Evolutionary conservation across 2,329 filamentous ascomycete genomes (phyloP), one percentile per base, ranked within the genome.

Genomic region (Furcasterigmium sp.): DNA sequence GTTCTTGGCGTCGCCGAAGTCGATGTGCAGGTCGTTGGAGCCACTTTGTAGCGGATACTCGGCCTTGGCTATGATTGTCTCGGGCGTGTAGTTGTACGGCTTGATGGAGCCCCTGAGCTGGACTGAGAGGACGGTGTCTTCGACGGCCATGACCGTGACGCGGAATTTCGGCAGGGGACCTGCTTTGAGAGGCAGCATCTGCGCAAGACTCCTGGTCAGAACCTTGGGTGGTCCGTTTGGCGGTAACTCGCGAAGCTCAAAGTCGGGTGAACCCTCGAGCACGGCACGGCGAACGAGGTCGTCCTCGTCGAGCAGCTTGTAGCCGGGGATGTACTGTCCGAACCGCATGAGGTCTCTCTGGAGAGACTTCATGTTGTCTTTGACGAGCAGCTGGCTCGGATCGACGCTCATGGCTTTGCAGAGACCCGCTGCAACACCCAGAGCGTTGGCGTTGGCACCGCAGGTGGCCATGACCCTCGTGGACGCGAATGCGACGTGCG

Each of bases 401-500:
- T 55, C 51, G 14, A 48, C 25, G 8, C 34, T 34, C 2, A 51
- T 38, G 13, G 38, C 38, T 44, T 54, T 54, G 47, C 53, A 55
- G 18, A 55, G 38, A 3, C 46, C 45, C 2, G 46, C 52, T 2
- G 53, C 53, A 3, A 55, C 43, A 8, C 53, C 53, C 1, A 55
- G 45, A 5, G 53, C 52, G 20, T 54, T 53, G 37, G 52, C 46
- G 28, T 54, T 55, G 39, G 51, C 47, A 32, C 53, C 53, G 14
- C 43, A 53, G 3, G 52, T 55, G 9, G 53, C 53, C 53, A 55
- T 54, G 28, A 55, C 53, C n/a, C 53, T 46, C 4, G 53, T 53
- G 7, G 53, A 55, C 2, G 46, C 53, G 35, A 55, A 55, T 1
- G 52, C 53, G 10, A 55, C 53, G 37, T 54, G 53, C 0, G 49